Conservation (phyloP, 345 rosid species). For the Limnanthes douglasii region DNA sequence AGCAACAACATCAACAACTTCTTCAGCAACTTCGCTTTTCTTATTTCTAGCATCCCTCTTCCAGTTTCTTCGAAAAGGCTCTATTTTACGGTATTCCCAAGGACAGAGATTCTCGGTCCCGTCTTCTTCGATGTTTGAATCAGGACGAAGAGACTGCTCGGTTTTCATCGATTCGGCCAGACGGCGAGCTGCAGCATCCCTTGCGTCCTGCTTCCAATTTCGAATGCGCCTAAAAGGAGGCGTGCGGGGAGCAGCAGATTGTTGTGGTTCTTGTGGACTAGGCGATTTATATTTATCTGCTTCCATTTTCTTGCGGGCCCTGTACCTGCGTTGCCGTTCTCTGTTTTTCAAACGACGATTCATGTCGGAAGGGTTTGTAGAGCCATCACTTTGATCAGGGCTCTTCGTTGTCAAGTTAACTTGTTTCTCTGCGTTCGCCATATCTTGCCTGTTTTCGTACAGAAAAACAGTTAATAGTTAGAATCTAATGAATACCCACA, state of each 20-base stretch:
- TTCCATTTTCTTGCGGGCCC: conserved; percentile 40
- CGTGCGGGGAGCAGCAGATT: conserved; percentile 7
- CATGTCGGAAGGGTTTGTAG: conserved; percentile 14
- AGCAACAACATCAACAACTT: too few species aligned
- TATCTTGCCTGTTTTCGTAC: conserved; percentile 15
- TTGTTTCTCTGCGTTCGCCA: conserved; percentile 10
- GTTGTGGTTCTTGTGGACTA: conserved; percentile 8
- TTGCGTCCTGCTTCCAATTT: conserved; percentile 43
- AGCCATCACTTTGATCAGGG: conserved; percentile 7
- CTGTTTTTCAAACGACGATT: conserved; percentile 41
- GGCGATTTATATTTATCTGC: too few species aligned
- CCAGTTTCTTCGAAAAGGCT: conserved; percentile 39
- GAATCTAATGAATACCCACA: too few species aligned
- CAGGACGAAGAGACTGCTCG: too few species aligned
- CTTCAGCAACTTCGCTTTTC: too few species aligned
- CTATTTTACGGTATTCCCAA: too few species aligned
- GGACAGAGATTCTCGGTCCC: conserved; percentile 4
- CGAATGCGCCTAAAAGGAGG: conserved; percentile 11
- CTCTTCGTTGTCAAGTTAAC: conserved; percentile 8
- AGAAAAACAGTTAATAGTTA: too few species aligned
- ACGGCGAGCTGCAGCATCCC: too few species aligned
- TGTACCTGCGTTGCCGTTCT: conserved; percentile 45
- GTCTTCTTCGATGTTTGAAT: too few species aligned
- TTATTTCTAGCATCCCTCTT: conserved; percentile 45
- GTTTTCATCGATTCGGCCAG: too few species aligned